These are phyloP conservation scores for Gracilariopsis chorda DNA, from an alignment of 23 red algal genomes.

Conservation along the genomic window DNA sequence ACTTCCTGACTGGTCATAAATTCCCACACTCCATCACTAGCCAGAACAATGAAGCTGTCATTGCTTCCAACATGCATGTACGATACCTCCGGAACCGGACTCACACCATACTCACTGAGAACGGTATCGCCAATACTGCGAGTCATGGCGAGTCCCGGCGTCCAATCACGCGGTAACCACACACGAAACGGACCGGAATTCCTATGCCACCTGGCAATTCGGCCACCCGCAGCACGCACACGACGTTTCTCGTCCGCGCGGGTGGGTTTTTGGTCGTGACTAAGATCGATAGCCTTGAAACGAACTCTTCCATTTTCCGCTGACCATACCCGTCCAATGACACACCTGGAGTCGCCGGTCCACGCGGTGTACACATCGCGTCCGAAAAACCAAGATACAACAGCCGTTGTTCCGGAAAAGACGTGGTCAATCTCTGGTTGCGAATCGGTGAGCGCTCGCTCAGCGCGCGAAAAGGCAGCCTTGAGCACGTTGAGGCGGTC, in stretches of 20 bases:
- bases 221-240: slow-evolving; percentile 75
- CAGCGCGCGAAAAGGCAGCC: slow-evolving; percentile 37
- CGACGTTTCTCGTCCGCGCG: slow-evolving; percentile 86
- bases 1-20: slow-evolving; percentile 90
- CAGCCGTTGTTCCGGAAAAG: slow-evolving; percentile 87
- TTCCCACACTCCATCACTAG: slow-evolving; percentile 96
- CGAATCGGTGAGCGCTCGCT: slow-evolving; percentile 41
- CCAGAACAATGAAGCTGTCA: slow-evolving; percentile 85
- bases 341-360: slow-evolving; percentile 89
- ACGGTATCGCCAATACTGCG: slow-evolving; percentile 94
- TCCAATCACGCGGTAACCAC: slow-evolving; percentile 85
- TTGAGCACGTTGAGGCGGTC: slow-evolving; percentile 33
- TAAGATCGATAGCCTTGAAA: slow-evolving; percentile 64
- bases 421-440: slow-evolving; percentile 61
- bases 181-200: slow-evolving; percentile 86
- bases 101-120: slow-evolving; percentile 74
- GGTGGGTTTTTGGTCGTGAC: slow-evolving; percentile 77
- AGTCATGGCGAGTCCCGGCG: slow-evolving; percentile 96
- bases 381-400: slow-evolving; percentile 76
- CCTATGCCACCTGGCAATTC: slow-evolving; percentile 81
- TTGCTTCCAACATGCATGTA: slow-evolving; percentile 35
- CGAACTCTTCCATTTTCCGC: slow-evolving; percentile 29
- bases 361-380: slow-evolving; percentile 79
- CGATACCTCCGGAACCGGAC: slow-evolving; percentile 85
- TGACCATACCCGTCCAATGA: slow-evolving; percentile 61